phyloP scores from a whole-genome alignment of 2,329 filamentous ascomycete genomes.

The Curvularia sp. region DNA sequence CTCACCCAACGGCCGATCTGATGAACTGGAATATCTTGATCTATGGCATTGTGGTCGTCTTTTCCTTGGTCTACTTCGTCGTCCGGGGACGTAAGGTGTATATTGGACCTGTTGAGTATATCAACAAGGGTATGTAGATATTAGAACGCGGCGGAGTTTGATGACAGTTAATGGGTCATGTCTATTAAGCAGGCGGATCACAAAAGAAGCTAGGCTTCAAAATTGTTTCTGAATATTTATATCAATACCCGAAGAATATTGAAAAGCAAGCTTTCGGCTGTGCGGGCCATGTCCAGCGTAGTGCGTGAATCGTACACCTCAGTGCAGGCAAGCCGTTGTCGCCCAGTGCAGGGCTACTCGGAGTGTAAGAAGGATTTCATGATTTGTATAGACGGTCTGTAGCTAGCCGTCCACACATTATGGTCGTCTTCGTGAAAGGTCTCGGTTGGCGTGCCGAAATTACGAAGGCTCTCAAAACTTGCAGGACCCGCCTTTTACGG shows the following conservation, averaged over 20 bases:
- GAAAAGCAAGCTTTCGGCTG: too few species aligned
- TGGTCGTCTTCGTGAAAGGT: not conserved
- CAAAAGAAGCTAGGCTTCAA: not conserved
- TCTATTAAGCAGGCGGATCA: not conserved
- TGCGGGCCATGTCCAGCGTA: not conserved
- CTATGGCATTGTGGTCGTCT: conserved; percentile 54
- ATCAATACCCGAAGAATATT: not conserved
- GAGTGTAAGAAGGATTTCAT: not conserved
- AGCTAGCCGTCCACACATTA: not conserved
- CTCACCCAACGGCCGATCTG: conserved; percentile 36
- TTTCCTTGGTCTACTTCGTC: conserved; percentile 55
- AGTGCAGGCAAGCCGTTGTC: not conserved
- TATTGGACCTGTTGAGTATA: conserved; percentile 41
- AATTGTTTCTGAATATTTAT: not conserved
- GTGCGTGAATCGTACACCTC: not conserved
- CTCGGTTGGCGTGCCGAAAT: not conserved
- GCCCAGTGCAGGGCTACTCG: not conserved
- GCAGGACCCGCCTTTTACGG: not conserved
- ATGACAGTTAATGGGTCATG: not conserved
- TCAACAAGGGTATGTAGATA: conserved; percentile 19
- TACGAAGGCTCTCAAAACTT: not conserved
- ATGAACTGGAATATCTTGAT: conserved; percentile 60
- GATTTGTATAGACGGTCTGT: not conserved
- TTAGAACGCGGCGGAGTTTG: not conserved
- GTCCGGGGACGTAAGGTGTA: conserved; percentile 52